A percentile compares a stretch with the other conserved stretches of the same genome.
Evolutionary conservation across 768 basidiomycete genomes (phyloP).

Genomic region (Lentinula boryana): DNA sequence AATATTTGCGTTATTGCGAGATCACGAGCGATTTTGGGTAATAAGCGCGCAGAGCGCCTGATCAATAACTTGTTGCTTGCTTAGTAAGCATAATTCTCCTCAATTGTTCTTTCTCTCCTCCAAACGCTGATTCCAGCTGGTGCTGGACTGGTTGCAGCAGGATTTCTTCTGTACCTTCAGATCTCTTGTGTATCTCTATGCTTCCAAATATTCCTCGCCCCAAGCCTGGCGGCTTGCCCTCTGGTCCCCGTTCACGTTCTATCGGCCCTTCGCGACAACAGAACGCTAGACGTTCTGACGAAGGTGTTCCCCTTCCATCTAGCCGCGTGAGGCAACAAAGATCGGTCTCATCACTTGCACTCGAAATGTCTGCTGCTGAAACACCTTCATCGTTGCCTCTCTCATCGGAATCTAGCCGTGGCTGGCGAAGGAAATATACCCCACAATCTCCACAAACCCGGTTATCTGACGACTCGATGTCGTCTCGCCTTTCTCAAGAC

Average conservation of each 20-base stretch:
- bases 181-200: constrained; percentile 7
- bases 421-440: neutral
- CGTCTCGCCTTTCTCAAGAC: constrained; percentile 15
- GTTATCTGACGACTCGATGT: neutral
- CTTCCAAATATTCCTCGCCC: constrained; percentile 14
- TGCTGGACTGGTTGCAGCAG: constrained; percentile 9
- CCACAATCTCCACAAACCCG: constrained; percentile 11
- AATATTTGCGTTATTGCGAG: neutral
- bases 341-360: constrained; percentile 12
- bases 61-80: neutral
- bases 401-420: neutral
- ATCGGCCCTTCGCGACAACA: constrained; percentile 8
- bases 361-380: neutral
- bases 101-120: constrained; percentile 5
- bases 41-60: neutral
- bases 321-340: constrained; percentile 19
- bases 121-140: constrained; percentile 16
- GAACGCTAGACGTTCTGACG: constrained; percentile 5
- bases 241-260: constrained; percentile 32
- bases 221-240: constrained; percentile 29
- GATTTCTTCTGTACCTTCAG: neutral
- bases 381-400: neutral
- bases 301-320: neutral
- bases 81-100: neutral
- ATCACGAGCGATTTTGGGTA: neutral